These are phyloP conservation scores for Candida sphagnicola DNA, from an alignment of 805 yeast genomes.

Conservation along the genomic window DNA sequence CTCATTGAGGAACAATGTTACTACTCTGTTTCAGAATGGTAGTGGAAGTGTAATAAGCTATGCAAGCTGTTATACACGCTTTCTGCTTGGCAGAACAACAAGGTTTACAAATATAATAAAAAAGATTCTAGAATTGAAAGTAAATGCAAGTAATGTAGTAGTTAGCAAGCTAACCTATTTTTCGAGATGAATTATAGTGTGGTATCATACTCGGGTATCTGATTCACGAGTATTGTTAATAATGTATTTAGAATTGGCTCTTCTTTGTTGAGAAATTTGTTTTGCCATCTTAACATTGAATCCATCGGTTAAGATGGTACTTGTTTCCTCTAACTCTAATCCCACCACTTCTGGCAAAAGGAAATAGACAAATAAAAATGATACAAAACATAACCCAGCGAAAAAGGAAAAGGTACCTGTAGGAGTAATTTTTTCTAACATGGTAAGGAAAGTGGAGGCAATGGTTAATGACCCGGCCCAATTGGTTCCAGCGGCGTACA, in stretches of 20 bases:
- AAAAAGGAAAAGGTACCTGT: slow-evolving; percentile 91
- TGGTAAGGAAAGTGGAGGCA: slow-evolving; percentile 88
- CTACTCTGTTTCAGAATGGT: no score
- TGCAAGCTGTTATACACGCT: no score
- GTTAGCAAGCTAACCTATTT: no score
- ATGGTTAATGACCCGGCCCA: slow-evolving; percentile 94
- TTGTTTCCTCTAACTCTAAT: slow-evolving; percentile 87
- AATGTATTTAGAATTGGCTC: slow-evolving; percentile 19
- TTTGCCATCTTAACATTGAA: slow-evolving; percentile 66
- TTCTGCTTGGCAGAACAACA: no score
- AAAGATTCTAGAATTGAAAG: background rate
- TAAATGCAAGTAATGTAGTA: no score
- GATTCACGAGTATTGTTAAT: background rate
- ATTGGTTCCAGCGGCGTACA: slow-evolving; percentile 87
- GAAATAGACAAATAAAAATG: slow-evolving; percentile 73
- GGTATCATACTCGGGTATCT: background rate
- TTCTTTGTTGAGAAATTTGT: slow-evolving; percentile 33
- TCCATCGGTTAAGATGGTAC: slow-evolving; percentile 74
- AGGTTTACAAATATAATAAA: no score
- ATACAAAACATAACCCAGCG: slow-evolving; percentile 72
- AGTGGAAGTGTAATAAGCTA: no score
- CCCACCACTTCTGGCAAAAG: slow-evolving; percentile 92
- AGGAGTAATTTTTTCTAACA: slow-evolving; percentile 91
- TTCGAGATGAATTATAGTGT: no score
- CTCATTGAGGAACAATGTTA: no score